Evolutionary conservation across 2,329 filamentous ascomycete genomes (phyloP), one percentile per base, ranked within the genome.

Genomic region (Trichoderma sp.): DNA sequence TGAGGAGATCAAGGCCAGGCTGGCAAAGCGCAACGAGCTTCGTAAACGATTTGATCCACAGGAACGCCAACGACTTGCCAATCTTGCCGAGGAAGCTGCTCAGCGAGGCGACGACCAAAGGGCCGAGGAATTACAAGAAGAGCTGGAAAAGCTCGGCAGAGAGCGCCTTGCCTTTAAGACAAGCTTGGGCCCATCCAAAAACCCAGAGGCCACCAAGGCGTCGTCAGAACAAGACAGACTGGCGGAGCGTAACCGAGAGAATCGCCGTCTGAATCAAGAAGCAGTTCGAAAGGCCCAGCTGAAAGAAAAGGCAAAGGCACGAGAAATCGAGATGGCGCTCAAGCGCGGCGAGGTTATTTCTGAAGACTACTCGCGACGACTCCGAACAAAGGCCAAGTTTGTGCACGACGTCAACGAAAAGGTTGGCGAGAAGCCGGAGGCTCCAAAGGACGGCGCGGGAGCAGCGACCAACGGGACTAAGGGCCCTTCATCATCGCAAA

Each of bases 211-310:
- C n/a, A 79, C 84, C 58, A 82, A 82, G 70, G 81, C 85, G 76
- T 84, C 86, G 9, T 84, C 87, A 39, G 92, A 97, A 80, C 93
- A 95, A 80, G 93, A 97, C 74, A 91, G 93, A 32, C 87, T 98
- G 28, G 93, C 93, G 0, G 88, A 92, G 77, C 86, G 97, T 75
- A 99, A 99, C 81, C 86, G 89, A 32, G 90, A 92, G 78, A 98
- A 97, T 81, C 91, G 95, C 73, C 90, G 91, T 72, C 88, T 91
- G 75, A 98, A 98, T 78, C 88, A 89, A n/a, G 93, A 97, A 79
- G 91, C 93, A 62, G 92, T 98, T n/a, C 93, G 95, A 72, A 93
- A 93, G 80, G 95, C 95, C 0, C 93, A 98, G 79, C 86, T 97
- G 70, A 91, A 92, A 75, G 96, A 99, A 82, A 88, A 91, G 76